These are phyloP conservation scores for Cryptosporidium sp. DNA, from an alignment of 169 alveolate species.

Conservation along the genomic window DNA sequence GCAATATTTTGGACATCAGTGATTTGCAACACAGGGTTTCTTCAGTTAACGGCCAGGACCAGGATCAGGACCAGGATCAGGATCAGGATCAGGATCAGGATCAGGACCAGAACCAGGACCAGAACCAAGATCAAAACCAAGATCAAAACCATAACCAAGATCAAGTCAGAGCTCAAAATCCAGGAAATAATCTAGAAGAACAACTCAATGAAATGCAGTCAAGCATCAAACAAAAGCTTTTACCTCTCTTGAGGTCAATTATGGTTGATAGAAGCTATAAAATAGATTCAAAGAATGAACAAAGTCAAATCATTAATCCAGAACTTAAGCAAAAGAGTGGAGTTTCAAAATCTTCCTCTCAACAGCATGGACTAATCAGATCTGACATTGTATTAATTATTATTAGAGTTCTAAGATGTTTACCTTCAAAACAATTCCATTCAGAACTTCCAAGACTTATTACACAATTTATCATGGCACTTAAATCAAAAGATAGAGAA, in stretches of 20 bases:
- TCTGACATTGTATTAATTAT: slow-evolving; percentile 46
- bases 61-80: not conserved
- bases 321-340: not conserved
- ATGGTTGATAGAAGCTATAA: slow-evolving; percentile 71
- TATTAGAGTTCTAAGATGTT: slow-evolving; percentile 35
- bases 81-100: not conserved
- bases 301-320: not conserved
- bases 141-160: not conserved
- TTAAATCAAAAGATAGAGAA: slow-evolving; percentile 63
- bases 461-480: slow-evolving; percentile 40
- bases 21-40: not conserved
- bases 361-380: slow-evolving; percentile 30
- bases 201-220: slow-evolving; percentile 46
- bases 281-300: not conserved
- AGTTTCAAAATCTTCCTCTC: not conserved
- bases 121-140: not conserved
- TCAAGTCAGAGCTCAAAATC: not conserved
- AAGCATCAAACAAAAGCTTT: slow-evolving; percentile 9
- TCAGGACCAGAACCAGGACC: not conserved
- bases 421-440: slow-evolving; percentile 58
- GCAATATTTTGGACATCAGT: not conserved
- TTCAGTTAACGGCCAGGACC: too few species aligned
- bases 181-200: not conserved
- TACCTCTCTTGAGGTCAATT: slow-evolving; percentile 32
- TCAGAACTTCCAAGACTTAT: slow-evolving; percentile 68